Base-by-base conservation (phyloP, 441 rosid species). In the Aleurites moluccanus region DNA sequence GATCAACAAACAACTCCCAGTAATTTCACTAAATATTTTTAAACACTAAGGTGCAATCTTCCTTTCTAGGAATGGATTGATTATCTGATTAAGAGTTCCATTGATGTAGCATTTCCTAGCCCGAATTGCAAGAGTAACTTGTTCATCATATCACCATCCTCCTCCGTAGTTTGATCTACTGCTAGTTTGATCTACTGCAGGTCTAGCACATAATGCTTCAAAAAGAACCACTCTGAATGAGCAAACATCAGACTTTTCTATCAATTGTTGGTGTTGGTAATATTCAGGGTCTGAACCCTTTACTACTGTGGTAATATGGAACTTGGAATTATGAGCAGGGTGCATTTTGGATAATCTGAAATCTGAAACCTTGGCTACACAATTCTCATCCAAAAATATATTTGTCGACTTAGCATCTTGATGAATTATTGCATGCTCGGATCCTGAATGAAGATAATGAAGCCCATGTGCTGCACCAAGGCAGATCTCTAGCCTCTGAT, bases 241-340 rank as follows among this genome's bases (percentile, higher is more conserved):
- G 70, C 86, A 90, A 20, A 88, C 88, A 75, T 90, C 91, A 0
- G 91, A 88, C 78, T 90, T 87, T 5, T 87, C 95, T 0, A 90
- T 89, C 53, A 87, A 77, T 68, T 69, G 69, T 67, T 86, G 87
- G 38, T 81, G 86, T 28, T 85, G 84, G 28, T 49, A 87, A 59
- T 90, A 86, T 75, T 90, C 94, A 0, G 91, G 93, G 28, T 90
- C 92, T 28, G 87, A 64, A 62, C 93, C 93, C 74, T 78, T 89
- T 75, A 91, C 93, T 21, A 69, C 73, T 0, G 91, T 91, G 21
- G 80, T 82, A 4, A 88, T 80, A 20, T 86, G 92, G 1, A 83
- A 67, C 42, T 86, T 78, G 16, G 91, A 70, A 33, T 61, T 69
- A 56, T 73, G 79, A 0, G 80, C 71, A 0, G 87, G 85, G 11